phyloP scores from a whole-genome alignment of 306 rosid genomes.

The Castanea crenata region DNA sequence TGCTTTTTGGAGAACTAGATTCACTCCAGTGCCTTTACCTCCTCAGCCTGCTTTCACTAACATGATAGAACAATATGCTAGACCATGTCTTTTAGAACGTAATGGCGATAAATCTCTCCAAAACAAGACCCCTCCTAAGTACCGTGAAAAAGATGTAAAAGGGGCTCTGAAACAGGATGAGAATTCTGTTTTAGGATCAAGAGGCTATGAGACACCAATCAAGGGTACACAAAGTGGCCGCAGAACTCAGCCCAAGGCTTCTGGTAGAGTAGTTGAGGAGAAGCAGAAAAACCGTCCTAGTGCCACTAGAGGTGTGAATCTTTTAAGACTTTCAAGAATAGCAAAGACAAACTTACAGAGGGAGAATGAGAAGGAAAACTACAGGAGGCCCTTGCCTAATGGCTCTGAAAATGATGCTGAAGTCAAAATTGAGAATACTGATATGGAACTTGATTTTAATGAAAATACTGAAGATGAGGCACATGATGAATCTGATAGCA shows the following conservation, averaged over 20 bases:
- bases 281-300: slow-evolving; percentile 62
- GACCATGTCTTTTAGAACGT: slow-evolving; percentile 71
- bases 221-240: slow-evolving; percentile 71
- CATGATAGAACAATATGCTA: slow-evolving; percentile 65
- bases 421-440: slow-evolving; percentile 92
- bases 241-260: slow-evolving; percentile 67
- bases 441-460: slow-evolving; percentile 95
- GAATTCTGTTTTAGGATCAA: slow-evolving; percentile 55
- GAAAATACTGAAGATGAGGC: slow-evolving; percentile 86
- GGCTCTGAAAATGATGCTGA: slow-evolving; percentile 73
- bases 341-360: slow-evolving; percentile 81
- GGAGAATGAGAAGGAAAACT: slow-evolving; percentile 98
- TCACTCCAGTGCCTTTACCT: slow-evolving; percentile 59
- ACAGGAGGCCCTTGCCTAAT: slow-evolving; percentile 74
- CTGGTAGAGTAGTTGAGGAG: slow-evolving; percentile 62
- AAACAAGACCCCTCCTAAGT: slow-evolving; percentile 77
- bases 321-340: slow-evolving; percentile 87
- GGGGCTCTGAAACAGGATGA: slow-evolving; percentile 69
- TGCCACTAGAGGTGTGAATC: slow-evolving; percentile 67
- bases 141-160: slow-evolving; percentile 69
- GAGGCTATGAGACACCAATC: slow-evolving; percentile 64
- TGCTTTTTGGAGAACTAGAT: slow-evolving; percentile 83
- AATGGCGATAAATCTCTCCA: slow-evolving; percentile 76
- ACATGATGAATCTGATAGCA: slow-evolving; percentile 69
- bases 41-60: slow-evolving; percentile 88